Base-by-base conservation (phyloP, 208 protist species). In the Crithidia acanthocephali region DNA sequence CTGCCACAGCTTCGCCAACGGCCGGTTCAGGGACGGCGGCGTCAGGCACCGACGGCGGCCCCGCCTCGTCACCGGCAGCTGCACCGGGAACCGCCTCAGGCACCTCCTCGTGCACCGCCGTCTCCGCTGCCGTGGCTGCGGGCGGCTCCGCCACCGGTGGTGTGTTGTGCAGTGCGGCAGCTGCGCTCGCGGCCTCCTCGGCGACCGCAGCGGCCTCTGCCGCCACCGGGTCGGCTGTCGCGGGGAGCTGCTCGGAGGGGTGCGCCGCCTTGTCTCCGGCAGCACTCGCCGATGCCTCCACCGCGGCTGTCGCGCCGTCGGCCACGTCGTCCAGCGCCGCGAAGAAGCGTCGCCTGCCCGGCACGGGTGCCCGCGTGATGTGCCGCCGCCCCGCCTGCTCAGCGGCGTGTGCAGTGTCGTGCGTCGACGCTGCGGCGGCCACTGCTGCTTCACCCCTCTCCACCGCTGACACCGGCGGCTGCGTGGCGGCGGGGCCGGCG, bases 341-440 rank as follows among this genome's bases (percentile, higher is more conserved):
- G 44, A 65, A 65, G 42, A 65, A 65, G 27, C 59, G 59, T 22
- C 23, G 30, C 44, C 45, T 65, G 40, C 42, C 25, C 4, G 51
- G 59, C 5, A 18, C 8, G 22, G 42, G 18, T 23, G 59, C 48
- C 53, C n/a, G 56, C 22, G 45, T 53, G 53, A 35, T 66, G 63
- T 25, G 51, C 16, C 23, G 65, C 35, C 65, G 42, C 44, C n/a
- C 45, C 44, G 32, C 61, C 45, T 44, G 20, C 16, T 37, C 57
- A 22, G 10, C 45, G 45, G 27, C 66, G n/a, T 27, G n/a, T 20
- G 22, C 27, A 44, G 22, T 45, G 40, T 33, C 18, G 27, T 25
- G 16, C 40, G 10, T 22, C 45, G 32, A 15, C 59, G 42, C 0
- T 15, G 6, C 27, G 10, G 59, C 28, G 5, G 59, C 23, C 53